A percentile compares a stretch with the other conserved stretches of the same genome.
Conservation (phyloP, 176 grass and related monocot species). For the Calamus simplicifolius region DNA sequence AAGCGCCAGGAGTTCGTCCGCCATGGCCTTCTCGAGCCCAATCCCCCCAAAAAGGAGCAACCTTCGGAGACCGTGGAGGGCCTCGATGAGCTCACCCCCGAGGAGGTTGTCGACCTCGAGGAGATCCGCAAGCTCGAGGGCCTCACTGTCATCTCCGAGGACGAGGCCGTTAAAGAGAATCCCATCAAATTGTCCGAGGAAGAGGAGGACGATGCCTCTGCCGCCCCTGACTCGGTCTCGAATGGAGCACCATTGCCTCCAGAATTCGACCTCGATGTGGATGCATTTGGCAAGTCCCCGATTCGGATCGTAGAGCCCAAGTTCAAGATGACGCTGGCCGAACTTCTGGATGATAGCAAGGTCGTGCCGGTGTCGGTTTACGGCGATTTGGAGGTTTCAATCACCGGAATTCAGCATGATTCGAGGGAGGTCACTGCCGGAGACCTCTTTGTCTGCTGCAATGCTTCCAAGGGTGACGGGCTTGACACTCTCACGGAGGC, state of each 20-base stretch:
- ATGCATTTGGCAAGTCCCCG: slow-evolving; percentile 46
- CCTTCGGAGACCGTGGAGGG: slow-evolving; percentile 32
- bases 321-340: slow-evolving; percentile 87
- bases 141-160: slow-evolving; percentile 35
- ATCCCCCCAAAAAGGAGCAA: slow-evolving; percentile 24
- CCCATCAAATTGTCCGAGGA: neutral
- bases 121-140: slow-evolving; percentile 59
- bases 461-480: slow-evolving; percentile 33
- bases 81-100: slow-evolving; percentile 61
- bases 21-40: slow-evolving; percentile 8
- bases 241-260: slow-evolving; percentile 2
- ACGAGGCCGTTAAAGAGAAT: neutral
- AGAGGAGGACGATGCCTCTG: slow-evolving; percentile 4
- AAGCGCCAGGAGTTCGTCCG: slow-evolving; percentile 68
- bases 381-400: slow-evolving; percentile 72
- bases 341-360: slow-evolving; percentile 93
- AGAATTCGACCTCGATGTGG: slow-evolving; percentile 35
- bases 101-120: slow-evolving; percentile 66
- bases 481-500: slow-evolving; percentile 56
- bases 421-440: slow-evolving; percentile 59
- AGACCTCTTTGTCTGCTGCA: slow-evolving; percentile 68
- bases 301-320: slow-evolving; percentile 42
- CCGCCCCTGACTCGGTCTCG: slow-evolving; percentile 12
- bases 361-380: slow-evolving; percentile 74
- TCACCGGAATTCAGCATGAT: slow-evolving; percentile 65